These are phyloP conservation scores for Fusarium buharicum DNA, from an alignment of 2,329 filamentous ascomycete genomes.

Conservation along the genomic window DNA sequence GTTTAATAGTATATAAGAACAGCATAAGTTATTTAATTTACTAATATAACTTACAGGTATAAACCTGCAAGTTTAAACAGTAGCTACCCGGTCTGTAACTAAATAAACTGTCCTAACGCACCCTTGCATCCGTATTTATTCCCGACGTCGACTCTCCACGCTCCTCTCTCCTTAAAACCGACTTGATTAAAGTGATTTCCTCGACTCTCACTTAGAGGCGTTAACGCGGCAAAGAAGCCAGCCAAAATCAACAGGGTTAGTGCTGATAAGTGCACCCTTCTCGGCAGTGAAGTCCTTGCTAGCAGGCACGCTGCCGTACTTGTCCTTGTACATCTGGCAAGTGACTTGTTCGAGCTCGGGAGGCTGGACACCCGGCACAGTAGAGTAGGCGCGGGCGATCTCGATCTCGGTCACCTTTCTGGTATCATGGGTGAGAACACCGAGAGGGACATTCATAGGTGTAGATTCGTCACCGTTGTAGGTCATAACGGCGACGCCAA, in stretches of 20 bases:
- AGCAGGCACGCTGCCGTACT: slow-evolving; percentile 13
- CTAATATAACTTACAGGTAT: no score
- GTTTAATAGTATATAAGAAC: no score
- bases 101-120: no score
- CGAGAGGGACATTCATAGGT: slow-evolving; percentile 8
- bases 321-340: slow-evolving; percentile 29
- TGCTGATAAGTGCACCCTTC: slow-evolving; percentile 16
- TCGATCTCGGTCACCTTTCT: slow-evolving; percentile 9
- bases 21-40: no score
- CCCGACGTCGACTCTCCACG: no score
- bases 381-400: slow-evolving; percentile 5
- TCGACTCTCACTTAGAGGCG: background rate
- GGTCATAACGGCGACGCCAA: background rate
- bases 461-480: slow-evolving; percentile 1
- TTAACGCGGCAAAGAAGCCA: slow-evolving; percentile 25
- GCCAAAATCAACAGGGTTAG: slow-evolving; percentile 19
- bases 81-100: no score
- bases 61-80: no score
- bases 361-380: background rate
- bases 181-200: no score
- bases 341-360: slow-evolving; percentile 8
- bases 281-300: slow-evolving; percentile 9
- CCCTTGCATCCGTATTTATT: no score
- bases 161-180: no score
- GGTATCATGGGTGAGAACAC: background rate